These are phyloP conservation scores for Boletus barrowsii DNA, from an alignment of 768 basidiomycete species.

Conservation along the genomic window DNA sequence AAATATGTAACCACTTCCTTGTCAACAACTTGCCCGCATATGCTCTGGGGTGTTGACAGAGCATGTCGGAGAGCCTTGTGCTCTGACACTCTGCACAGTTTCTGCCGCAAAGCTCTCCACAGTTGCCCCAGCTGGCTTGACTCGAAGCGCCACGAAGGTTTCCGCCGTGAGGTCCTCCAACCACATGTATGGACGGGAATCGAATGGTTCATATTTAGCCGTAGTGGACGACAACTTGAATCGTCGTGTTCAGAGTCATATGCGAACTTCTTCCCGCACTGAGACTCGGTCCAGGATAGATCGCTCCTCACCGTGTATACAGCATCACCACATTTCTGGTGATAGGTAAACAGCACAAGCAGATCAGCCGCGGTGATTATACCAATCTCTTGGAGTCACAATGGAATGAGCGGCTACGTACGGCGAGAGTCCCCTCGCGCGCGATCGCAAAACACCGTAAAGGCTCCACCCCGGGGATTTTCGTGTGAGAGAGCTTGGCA, in stretches of 20 bases:
- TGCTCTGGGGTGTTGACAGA: too few species aligned
- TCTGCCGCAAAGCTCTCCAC: too few species aligned
- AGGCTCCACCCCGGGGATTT: constrained; percentile 18
- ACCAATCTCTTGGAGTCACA: constrained; percentile 25
- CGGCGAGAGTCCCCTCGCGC: constrained; percentile 27
- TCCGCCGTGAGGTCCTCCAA: background rate
- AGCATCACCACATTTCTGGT: constrained; percentile 10
- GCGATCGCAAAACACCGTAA: constrained; percentile 34
- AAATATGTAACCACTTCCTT: too few species aligned
- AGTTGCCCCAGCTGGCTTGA: background rate
- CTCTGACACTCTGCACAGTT: too few species aligned
- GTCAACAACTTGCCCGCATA: too few species aligned
- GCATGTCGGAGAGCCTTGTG: too few species aligned
- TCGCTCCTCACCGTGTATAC: constrained; percentile 5
- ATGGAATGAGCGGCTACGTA: constrained; percentile 21
- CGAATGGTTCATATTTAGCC: too few species aligned
- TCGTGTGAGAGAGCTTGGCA: constrained; percentile 20
- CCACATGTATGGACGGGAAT: background rate
- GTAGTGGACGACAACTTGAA: too few species aligned
- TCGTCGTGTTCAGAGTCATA: too few species aligned
- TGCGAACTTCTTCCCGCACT: too few species aligned
- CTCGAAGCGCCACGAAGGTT: background rate
- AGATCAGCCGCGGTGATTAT: constrained; percentile 26
- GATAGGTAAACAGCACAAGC: constrained; percentile 22
- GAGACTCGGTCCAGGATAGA: constrained; percentile 12